These are phyloP conservation scores for Pestalotiopsis sp. DNA, from an alignment of 2,329 filamentous ascomycete species.

Conservation along the genomic window DNA sequence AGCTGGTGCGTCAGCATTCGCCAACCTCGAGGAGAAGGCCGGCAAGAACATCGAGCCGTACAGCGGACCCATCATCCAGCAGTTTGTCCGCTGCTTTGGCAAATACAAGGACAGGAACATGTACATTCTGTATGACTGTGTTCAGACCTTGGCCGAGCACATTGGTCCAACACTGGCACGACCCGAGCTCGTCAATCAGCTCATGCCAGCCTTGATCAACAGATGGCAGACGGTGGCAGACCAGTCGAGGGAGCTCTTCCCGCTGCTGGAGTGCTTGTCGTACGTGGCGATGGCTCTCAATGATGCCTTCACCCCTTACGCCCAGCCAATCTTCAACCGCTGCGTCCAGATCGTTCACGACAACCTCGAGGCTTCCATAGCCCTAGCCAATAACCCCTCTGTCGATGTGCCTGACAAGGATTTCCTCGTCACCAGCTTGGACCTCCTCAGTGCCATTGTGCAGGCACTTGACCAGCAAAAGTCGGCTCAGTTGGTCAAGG, in stretches of 20 bases:
- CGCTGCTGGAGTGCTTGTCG: constrained; percentile 92
- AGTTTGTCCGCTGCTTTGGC: constrained; percentile 89
- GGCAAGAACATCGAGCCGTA: constrained; percentile 81
- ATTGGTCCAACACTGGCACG: constrained; percentile 81
- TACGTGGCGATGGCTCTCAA: constrained; percentile 90
- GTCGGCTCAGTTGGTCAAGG: constrained; percentile 75
- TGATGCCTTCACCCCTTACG: constrained; percentile 80
- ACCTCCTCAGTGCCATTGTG: constrained; percentile 89
- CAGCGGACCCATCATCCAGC: constrained; percentile 84
- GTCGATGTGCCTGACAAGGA: constrained; percentile 90
- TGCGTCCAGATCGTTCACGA: constrained; percentile 91
- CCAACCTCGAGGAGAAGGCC: constrained; percentile 92
- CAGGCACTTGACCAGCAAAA: constrained; percentile 79
- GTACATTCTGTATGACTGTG: constrained; percentile 98
- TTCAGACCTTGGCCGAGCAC: constrained; percentile 93
- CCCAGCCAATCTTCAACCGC: constrained; percentile 81
- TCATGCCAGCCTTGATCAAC: constrained; percentile 91
- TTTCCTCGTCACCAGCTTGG: constrained; percentile 92
- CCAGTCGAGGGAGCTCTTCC: constrained; percentile 90
- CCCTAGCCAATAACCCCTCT: constrained; percentile 67
- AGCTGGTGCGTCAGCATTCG: constrained; percentile 93
- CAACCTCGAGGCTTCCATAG: constrained; percentile 81
- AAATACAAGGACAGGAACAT: constrained; percentile 99
- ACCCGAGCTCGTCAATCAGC: constrained; percentile 76
- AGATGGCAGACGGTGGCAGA: constrained; percentile 88